These are phyloP conservation scores for Elsinoe ampelina DNA, from an alignment of 2,329 filamentous ascomycete genomes.

Conservation along the genomic window DNA sequence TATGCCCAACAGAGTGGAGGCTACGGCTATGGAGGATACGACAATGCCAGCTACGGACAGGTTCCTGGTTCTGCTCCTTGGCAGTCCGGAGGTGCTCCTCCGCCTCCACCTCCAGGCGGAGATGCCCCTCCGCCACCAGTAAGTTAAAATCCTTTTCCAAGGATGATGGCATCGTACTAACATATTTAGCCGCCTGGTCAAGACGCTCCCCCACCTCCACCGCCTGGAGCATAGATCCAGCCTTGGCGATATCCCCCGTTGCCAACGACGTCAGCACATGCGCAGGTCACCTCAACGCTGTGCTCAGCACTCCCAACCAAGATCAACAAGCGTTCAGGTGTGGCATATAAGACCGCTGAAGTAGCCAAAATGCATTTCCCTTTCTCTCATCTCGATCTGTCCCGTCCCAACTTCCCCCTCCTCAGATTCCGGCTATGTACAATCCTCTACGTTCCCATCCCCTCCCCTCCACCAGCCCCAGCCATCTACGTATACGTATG, in stretches of 20 bases:
- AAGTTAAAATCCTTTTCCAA: neutral
- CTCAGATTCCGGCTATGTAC: neutral
- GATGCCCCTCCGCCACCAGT: constrained; percentile 54
- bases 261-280: neutral
- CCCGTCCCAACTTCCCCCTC: neutral
- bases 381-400: neutral
- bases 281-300: neutral
- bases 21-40: constrained; percentile 22
- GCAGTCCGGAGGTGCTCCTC: constrained; percentile 44
- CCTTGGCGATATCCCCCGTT: neutral
- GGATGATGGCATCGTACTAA: neutral
- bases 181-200: constrained; percentile 5
- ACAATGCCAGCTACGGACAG: constrained; percentile 13
- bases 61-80: constrained; percentile 44
- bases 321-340: neutral
- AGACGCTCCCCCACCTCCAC: constrained; percentile 13
- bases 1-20: constrained; percentile 23
- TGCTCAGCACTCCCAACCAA: neutral
- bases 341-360: neutral
- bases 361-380: constrained; percentile 1
- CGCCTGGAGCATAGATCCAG: neutral
- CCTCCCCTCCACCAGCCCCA: neutral
- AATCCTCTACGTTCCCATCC: neutral
- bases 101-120: constrained; percentile 52
- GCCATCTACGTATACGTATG: neutral